Conservation (phyloP, 2,329 filamentous ascomycete genomes). For the Elsinoe australis region DNA sequence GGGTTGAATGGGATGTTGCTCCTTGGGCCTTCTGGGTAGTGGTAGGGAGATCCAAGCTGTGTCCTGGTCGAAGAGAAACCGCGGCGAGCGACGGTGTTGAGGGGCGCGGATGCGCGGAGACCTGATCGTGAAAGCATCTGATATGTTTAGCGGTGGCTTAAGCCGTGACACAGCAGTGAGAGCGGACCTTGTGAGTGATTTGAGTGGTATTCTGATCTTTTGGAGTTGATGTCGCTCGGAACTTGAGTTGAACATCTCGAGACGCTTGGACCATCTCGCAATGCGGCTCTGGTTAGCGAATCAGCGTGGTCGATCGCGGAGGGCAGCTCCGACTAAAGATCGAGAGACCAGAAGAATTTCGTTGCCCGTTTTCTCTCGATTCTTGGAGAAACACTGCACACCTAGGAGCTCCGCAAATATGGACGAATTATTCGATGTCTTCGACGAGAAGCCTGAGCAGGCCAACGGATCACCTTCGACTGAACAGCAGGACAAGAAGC, state of each 20-base stretch:
- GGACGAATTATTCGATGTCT: constrained; percentile 41
- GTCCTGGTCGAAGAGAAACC: constrained; percentile 87
- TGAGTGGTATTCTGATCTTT: neutral
- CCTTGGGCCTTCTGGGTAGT: constrained; percentile 94
- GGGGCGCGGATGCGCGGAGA: constrained; percentile 51
- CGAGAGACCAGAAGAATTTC: no score
- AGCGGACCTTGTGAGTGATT: constrained; percentile 4
- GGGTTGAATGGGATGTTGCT: constrained; percentile 97
- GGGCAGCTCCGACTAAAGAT: constrained; percentile 11
- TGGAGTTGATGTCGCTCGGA: neutral
- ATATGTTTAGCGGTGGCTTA: neutral
- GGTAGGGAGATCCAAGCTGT: constrained; percentile 83
- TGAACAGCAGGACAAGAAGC: constrained; percentile 19
- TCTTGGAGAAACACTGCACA: neutral
- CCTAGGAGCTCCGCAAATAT: constrained; percentile 24
- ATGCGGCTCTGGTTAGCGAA: constrained; percentile 11
- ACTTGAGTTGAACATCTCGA: constrained; percentile 11
- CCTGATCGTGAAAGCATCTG: constrained; percentile 71
- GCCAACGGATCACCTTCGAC: neutral
- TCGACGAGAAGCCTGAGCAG: constrained; percentile 32
- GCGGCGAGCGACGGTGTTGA: constrained; percentile 72
- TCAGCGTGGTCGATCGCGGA: constrained; percentile 4
- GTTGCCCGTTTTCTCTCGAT: no score
- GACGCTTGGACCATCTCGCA: constrained; percentile 11
- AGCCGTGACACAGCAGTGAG: neutral